These are phyloP conservation scores for Auxenochlorella protothecoides DNA, from an alignment of 139 green algal genomes.

Conservation along the genomic window DNA sequence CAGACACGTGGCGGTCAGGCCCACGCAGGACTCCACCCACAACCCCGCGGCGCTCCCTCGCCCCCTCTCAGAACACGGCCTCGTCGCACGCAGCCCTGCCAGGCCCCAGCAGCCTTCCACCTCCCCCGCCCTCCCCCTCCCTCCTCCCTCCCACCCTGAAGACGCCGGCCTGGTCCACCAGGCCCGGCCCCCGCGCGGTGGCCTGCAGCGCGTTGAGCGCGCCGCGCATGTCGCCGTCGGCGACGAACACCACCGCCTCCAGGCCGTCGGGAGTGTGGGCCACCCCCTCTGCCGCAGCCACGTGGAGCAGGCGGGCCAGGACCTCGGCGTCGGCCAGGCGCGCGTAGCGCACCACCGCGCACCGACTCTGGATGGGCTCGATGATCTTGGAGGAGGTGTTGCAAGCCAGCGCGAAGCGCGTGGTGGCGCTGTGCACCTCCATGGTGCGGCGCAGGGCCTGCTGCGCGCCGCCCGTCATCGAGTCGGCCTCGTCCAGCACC, in stretches of 20 bases:
- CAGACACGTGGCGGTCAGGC: no score
- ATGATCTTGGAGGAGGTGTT: slow-evolving; percentile 96
- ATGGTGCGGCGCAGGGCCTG: slow-evolving; percentile 97
- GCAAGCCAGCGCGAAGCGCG: slow-evolving; percentile 95
- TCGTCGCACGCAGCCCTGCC: no score
- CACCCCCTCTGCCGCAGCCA: slow-evolving; percentile 47
- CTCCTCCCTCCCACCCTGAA: slow-evolving; percentile 45
- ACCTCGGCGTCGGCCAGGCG: slow-evolving; percentile 77
- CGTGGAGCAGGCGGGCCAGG: slow-evolving; percentile 65
- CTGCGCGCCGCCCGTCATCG: slow-evolving; percentile 89
- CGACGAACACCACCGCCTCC: slow-evolving; percentile 95
- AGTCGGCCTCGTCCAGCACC: slow-evolving; percentile 97
- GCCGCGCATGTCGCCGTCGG: slow-evolving; percentile 98
- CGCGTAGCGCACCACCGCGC: slow-evolving; percentile 86
- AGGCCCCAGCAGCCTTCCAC: no score
- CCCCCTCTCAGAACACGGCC: no score
- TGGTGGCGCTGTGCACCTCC: slow-evolving; percentile 93
- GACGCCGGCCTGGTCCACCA: slow-evolving; percentile 81
- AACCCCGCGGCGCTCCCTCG: no score
- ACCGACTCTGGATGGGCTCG: slow-evolving; percentile 96
- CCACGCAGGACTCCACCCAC: no score
- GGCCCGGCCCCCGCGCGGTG: slow-evolving; percentile 80
- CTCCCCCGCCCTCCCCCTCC: no score
- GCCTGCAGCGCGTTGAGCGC: slow-evolving; percentile 93
- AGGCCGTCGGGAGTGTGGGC: slow-evolving; percentile 68